Evolutionary conservation across 176 grass and related monocot species (phyloP).

Genomic region (Aegilops umbellulata): DNA sequence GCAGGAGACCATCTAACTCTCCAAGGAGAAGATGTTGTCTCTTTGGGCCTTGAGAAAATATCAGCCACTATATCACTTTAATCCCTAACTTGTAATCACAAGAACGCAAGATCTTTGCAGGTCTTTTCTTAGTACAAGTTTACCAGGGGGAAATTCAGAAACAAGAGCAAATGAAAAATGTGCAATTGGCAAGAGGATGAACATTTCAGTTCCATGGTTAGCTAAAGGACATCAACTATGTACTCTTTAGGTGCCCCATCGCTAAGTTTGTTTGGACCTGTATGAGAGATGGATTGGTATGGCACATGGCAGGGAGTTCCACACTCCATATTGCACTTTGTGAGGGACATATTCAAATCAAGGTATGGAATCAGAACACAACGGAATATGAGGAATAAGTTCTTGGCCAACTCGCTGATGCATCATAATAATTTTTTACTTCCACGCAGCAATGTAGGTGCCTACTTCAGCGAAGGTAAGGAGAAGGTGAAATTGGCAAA

Average conservation of each 20-base stretch:
- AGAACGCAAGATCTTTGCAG: neutral
- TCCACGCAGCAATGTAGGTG: neutral
- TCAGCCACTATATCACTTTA: neutral
- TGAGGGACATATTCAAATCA: neutral
- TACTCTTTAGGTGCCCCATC: neutral
- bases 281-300: neutral
- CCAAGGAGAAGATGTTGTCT: neutral
- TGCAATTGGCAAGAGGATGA: neutral
- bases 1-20: neutral
- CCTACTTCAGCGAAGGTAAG: neutral
- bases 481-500: neutral
- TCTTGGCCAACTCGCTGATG: neutral
- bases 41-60: neutral
- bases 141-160: neutral
- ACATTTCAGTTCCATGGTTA: neutral
- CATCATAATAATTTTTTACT: neutral
- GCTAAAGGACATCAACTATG: neutral
- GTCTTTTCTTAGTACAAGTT: neutral
- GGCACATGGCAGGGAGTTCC: neutral
- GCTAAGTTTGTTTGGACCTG: neutral
- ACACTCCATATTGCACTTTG: neutral
- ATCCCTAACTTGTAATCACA: neutral
- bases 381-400: neutral
- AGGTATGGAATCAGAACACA: neutral
- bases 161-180: neutral